These are phyloP conservation scores for Cornus controversa DNA, from an alignment of 148 eudicot genomes.

Conservation along the genomic window DNA sequence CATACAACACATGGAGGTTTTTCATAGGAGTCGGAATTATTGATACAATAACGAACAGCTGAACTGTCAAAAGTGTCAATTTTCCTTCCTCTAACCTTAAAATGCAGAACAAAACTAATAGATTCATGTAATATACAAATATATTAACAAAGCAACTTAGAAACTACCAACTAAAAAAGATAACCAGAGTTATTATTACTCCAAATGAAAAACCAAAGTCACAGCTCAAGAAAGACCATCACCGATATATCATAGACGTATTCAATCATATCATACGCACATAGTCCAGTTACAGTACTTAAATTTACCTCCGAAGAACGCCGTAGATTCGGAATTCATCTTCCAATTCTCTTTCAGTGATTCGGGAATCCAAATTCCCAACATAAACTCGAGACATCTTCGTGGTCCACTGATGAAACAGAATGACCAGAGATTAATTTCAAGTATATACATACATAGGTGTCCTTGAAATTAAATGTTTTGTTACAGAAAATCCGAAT, in stretches of 20 bases:
- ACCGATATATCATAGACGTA: background rate
- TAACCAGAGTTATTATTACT: too few species aligned
- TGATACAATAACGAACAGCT: background rate
- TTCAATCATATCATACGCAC: background rate
- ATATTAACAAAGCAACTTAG: too few species aligned
- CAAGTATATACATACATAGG: too few species aligned
- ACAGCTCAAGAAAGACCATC: background rate
- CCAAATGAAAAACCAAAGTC: background rate
- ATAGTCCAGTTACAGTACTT: too few species aligned
- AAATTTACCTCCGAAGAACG: conserved; percentile 64
- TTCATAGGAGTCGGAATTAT: too few species aligned
- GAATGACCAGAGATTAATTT: background rate
- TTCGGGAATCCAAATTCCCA: conserved; percentile 78
- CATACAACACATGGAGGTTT: too few species aligned
- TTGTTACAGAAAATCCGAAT: too few species aligned
- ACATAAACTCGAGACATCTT: conserved; percentile 73
- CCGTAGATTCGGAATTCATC: conserved; percentile 79
- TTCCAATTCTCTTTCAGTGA: conserved; percentile 71
- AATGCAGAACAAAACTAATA: too few species aligned
- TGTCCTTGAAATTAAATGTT: too few species aligned
- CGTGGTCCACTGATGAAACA: conserved; percentile 3
- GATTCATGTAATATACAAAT: too few species aligned
- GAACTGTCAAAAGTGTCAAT: background rate
- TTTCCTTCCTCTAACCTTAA: background rate
- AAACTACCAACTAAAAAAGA: too few species aligned